Conservation (phyloP, 2,329 filamentous ascomycete species). For the Pyricularia pennisetigena region DNA sequence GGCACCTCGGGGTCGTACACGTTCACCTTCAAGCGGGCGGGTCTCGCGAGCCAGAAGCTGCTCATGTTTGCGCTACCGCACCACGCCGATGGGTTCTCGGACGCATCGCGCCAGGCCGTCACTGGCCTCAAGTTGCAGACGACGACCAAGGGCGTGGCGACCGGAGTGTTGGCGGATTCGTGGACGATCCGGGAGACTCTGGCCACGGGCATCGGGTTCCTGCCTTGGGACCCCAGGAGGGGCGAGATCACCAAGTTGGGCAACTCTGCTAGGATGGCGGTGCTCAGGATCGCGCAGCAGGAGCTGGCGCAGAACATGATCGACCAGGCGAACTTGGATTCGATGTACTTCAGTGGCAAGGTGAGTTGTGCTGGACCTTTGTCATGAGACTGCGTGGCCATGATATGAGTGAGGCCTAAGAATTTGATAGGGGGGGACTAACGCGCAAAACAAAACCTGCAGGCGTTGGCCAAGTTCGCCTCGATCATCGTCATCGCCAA, state of each 20-base stretch:
- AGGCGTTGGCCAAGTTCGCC: conserved; percentile 69
- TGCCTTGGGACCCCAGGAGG: conserved; percentile 59
- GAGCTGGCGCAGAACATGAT: conserved; percentile 71
- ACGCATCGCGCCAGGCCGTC: conserved; percentile 36
- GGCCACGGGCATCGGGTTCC: conserved; percentile 65
- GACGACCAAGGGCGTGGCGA: conserved; percentile 75
- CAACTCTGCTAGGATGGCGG: conserved; percentile 43
- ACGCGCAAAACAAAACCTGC: neutral
- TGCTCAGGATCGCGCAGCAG: conserved; percentile 52
- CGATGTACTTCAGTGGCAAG: conserved; percentile 92
- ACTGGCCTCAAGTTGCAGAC: conserved; percentile 58
- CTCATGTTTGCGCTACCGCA: conserved; percentile 87
- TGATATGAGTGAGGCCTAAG: too few relatives aligned
- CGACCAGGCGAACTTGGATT: conserved; percentile 65
- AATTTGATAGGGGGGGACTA: neutral
- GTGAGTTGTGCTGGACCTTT: conserved; percentile 23
- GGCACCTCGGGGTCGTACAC: conserved; percentile 59
- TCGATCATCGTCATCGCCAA: conserved; percentile 55
- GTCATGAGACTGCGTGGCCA: too few relatives aligned
- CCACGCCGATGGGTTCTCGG: conserved; percentile 67
- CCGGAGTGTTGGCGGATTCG: conserved; percentile 57
- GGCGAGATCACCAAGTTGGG: conserved; percentile 35
- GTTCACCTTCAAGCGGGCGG: conserved; percentile 63
- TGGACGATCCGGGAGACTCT: conserved; percentile 76
- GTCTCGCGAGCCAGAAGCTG: conserved; percentile 48